Evolutionary conservation across 2,329 filamentous ascomycete genomes (phyloP).

Genomic region (Alternaria sp.): DNA sequence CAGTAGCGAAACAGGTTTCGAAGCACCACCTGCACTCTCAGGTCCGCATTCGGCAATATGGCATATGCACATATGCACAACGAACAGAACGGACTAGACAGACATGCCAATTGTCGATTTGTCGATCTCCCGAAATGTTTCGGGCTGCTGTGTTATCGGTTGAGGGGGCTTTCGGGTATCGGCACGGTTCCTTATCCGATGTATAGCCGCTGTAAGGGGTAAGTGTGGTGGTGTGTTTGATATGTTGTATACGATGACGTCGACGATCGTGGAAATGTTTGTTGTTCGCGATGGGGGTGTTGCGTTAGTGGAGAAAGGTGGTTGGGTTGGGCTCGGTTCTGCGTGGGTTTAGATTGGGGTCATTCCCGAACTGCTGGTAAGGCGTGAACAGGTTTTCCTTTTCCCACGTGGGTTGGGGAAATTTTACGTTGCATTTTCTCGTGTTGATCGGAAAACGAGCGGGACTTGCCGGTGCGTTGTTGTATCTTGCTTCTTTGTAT

Average conservation of each 20-base stretch:
- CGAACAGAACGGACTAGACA: neutral
- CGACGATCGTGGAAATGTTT: slow-evolving; percentile 5
- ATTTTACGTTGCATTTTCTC: neutral
- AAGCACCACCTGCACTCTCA: slow-evolving; percentile 3
- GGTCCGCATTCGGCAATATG: neutral
- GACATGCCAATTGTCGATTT: neutral
- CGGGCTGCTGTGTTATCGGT: slow-evolving; percentile 1
- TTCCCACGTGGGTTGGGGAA: neutral
- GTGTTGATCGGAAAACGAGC: neutral
- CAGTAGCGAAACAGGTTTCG: neutral
- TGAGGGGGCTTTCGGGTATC: neutral
- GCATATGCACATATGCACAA: neutral
- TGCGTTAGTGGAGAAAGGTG: neutral
- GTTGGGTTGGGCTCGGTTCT: neutral
- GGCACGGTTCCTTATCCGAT: neutral
- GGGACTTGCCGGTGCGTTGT: neutral
- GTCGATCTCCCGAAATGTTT: slow-evolving; percentile 24
- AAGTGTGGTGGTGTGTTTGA: neutral
- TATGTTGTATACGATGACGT: neutral
- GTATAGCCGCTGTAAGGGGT: neutral
- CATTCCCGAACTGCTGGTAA: neutral
- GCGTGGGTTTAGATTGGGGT: neutral
- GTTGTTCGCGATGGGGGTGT: neutral
- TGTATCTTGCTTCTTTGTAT: neutral
- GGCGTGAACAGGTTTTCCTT: slow-evolving; percentile 3